These are phyloP conservation scores for Colletotrichum sp. DNA, from an alignment of 2,329 filamentous ascomycete species.

Conservation along the genomic window DNA sequence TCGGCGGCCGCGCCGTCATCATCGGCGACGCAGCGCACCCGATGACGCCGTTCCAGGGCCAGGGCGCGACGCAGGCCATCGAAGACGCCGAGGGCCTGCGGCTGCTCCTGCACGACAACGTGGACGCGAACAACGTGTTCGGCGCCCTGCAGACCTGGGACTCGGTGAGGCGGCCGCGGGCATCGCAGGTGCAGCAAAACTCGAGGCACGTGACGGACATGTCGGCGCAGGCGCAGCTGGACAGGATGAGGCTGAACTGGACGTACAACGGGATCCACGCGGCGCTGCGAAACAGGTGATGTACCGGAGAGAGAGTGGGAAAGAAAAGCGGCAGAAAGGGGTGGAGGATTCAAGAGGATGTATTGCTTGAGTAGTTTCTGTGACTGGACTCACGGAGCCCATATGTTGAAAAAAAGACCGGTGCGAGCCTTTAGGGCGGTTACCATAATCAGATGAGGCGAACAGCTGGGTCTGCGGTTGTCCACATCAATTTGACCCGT, in stretches of 20 bases:
- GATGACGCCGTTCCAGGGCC: constrained; percentile 18
- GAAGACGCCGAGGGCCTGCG: constrained; percentile 15
- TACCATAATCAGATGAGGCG: no score
- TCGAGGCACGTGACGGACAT: constrained; percentile 7
- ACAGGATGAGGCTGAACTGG: constrained; percentile 14
- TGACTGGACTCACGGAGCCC: no score
- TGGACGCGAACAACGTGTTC: background rate
- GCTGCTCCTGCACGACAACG: background rate
- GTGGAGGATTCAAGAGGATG: no score
- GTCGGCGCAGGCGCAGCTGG: constrained; percentile 10
- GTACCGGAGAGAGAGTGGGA: no score
- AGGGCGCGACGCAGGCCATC: constrained; percentile 13
- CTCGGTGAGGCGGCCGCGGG: constrained; percentile 6
- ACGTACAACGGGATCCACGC: constrained; percentile 12
- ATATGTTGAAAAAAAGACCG: no score
- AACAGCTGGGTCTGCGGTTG: no score
- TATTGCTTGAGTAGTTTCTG: no score
- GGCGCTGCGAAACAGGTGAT: constrained; percentile 1
- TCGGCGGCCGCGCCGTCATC: constrained; percentile 21
- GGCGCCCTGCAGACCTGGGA: constrained; percentile 4
- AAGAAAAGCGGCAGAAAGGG: no score
- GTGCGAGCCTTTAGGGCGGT: no score
- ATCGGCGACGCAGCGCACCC: constrained; percentile 18
- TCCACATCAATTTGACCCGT: no score
- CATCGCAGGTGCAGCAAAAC: constrained; percentile 17